A percentile compares a stretch with the other conserved stretches of the same genome.
Evolutionary conservation across 2,329 filamentous ascomycete genomes (phyloP).

Genomic region (Lasiodiplodia sp.): DNA sequence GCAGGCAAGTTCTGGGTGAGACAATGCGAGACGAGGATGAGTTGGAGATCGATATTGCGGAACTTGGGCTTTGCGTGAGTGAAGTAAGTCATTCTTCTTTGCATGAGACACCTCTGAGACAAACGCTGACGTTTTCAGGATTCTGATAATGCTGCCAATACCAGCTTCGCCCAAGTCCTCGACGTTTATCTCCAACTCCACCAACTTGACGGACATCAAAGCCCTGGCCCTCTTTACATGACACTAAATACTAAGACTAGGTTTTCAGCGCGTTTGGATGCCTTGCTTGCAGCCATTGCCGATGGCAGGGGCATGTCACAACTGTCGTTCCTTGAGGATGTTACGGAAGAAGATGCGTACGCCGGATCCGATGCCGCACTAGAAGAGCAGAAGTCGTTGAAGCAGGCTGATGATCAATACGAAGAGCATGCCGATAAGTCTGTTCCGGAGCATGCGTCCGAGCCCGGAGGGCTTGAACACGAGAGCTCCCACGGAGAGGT

Average conservation of each 20-base stretch:
- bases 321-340: constrained; percentile 44
- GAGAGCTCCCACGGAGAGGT: neutral
- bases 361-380: constrained; percentile 25
- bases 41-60: constrained; percentile 62
- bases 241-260: constrained; percentile 62
- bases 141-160: constrained; percentile 57
- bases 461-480: no score
- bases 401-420: constrained; percentile 1
- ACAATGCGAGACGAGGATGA: constrained; percentile 65
- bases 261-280: constrained; percentile 60
- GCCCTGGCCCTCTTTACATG: constrained; percentile 65
- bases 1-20: constrained; percentile 62
- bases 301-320: constrained; percentile 66
- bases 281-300: constrained; percentile 60
- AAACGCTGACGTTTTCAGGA: constrained; percentile 53
- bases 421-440: neutral
- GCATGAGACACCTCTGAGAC: neutral
- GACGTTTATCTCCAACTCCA: constrained; percentile 66
- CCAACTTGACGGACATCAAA: constrained; percentile 63
- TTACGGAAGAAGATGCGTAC: constrained; percentile 34
- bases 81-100: constrained; percentile 57
- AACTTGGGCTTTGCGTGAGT: constrained; percentile 62
- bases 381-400: neutral
- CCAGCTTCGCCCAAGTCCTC: constrained; percentile 59
- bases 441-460: neutral